Evolutionary conservation across 2,329 filamentous ascomycete species (phyloP).

Genomic region (Sclerotinia sclerotiorum): DNA sequence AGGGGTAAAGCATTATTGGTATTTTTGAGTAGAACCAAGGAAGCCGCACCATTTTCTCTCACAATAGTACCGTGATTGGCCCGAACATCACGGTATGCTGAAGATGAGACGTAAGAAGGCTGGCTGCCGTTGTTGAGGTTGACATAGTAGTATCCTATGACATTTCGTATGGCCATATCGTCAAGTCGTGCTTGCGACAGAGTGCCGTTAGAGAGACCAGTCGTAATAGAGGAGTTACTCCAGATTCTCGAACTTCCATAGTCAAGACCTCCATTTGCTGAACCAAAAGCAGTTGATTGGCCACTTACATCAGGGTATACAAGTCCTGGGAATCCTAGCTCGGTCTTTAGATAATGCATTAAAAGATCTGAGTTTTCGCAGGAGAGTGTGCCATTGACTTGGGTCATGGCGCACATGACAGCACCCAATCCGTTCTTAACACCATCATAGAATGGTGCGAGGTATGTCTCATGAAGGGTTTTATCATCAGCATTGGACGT

Average conservation of each 20-base stretch:
- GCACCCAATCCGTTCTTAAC: constrained; percentile 41
- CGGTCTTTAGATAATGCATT: constrained; percentile 35
- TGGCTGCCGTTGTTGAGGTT: constrained; percentile 44
- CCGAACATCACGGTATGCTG: constrained; percentile 69
- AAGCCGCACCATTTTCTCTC: constrained; percentile 52
- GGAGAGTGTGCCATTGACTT: constrained; percentile 66
- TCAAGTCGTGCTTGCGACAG: constrained; percentile 84
- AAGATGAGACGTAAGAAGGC: constrained; percentile 44
- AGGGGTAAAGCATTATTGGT: constrained; percentile 66
- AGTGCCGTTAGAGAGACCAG: constrained; percentile 85
- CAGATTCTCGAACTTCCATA: constrained; percentile 49
- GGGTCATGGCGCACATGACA: constrained; percentile 29
- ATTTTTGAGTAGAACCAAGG: constrained; percentile 82
- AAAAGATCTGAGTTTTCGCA: constrained; percentile 45
- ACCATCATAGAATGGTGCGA: constrained; percentile 56
- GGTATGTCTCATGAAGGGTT: constrained; percentile 72
- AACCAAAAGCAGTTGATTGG: constrained; percentile 33
- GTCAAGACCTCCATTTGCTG: constrained; percentile 38
- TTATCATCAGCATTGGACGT: constrained; percentile 60
- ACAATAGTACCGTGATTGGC: constrained; percentile 42
- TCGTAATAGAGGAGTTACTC: constrained; percentile 84
- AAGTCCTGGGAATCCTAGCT: constrained; percentile 37
- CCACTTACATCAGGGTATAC: constrained; percentile 33
- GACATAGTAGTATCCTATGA: constrained; percentile 64
- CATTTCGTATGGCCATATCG: constrained; percentile 86